A percentile compares a stretch with the other conserved stretches of the same genome.
These are phyloP conservation scores for Acanthamoeba healyi DNA, from an alignment of 208 protist species.

Conservation along the genomic window DNA sequence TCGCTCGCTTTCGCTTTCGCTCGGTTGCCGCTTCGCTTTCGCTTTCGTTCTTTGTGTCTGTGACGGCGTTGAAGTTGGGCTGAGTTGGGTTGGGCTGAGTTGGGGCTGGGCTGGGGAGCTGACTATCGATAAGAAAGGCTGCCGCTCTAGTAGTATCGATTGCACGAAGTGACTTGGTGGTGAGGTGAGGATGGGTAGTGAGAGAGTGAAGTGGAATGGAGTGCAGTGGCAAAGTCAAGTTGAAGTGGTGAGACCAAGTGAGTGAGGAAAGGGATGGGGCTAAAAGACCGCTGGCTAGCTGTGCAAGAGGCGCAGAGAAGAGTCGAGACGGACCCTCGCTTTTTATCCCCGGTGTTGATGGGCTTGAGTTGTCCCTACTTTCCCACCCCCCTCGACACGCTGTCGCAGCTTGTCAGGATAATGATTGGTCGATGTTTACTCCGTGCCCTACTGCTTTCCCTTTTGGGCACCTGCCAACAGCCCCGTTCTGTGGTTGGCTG, in stretches of 20 bases:
- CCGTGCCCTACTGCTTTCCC: neutral
- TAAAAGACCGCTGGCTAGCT: neutral
- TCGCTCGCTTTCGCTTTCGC: neutral
- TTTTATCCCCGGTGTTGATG: conserved; percentile 45
- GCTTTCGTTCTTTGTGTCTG: neutral
- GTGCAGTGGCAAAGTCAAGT: too few species aligned
- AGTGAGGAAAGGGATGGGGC: neutral
- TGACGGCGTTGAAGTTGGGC: too few species aligned
- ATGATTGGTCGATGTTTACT: neutral
- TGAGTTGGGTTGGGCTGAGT: too few species aligned
- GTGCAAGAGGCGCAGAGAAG: neutral
- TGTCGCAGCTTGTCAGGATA: neutral
- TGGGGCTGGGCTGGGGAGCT: too few species aligned
- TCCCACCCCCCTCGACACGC: neutral
- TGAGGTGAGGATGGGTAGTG: neutral
- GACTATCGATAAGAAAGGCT: neutral
- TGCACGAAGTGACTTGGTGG: neutral
- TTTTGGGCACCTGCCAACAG: neutral
- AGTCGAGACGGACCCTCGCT: neutral
- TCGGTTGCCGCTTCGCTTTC: neutral
- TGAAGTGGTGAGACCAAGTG: neutral
- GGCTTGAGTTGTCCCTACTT: conserved; percentile 36
- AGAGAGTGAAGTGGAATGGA: too few species aligned
- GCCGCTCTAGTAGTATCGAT: neutral
- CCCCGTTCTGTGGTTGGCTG: neutral